Evolutionary conservation across 78 protist genomes (phyloP).

Genomic region (Polysphondylium violaceum): DNA sequence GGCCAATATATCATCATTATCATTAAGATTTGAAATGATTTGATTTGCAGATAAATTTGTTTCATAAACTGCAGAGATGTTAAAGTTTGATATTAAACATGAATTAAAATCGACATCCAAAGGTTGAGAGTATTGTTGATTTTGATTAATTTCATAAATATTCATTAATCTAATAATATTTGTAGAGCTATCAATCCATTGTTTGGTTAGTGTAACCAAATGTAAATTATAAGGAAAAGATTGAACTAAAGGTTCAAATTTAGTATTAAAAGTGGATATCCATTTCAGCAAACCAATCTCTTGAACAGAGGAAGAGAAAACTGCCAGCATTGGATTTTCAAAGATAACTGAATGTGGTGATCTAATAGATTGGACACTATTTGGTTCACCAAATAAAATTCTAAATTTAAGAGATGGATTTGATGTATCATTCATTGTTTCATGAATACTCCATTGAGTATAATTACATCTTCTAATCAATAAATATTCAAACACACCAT

Average conservation of each 20-base stretch:
- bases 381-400: slow-evolving; percentile 23
- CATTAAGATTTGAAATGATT: background rate
- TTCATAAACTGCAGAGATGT: slow-evolving; percentile 11
- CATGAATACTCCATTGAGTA: slow-evolving; percentile 51
- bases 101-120: background rate
- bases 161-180: slow-evolving; percentile 26
- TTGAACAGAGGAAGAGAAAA: background rate
- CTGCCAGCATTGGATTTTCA: slow-evolving; percentile 44
- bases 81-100: background rate
- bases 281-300: background rate
- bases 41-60: slow-evolving; percentile 41
- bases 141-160: slow-evolving; percentile 58
- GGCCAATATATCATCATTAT: background rate
- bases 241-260: slow-evolving; percentile 5
- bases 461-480: slow-evolving; percentile 44
- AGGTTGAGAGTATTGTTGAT: slow-evolving; percentile 4
- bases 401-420: slow-evolving; percentile 9
- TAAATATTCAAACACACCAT: slow-evolving; percentile 37
- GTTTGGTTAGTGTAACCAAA: slow-evolving; percentile 22
- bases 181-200: slow-evolving; percentile 30
- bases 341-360: slow-evolving; percentile 56
- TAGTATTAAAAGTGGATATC: background rate
- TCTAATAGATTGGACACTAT: background rate
- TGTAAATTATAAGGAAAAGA: slow-evolving; percentile 51
- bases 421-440: slow-evolving; percentile 51